Conservation (phyloP, 2,329 filamentous ascomycete species). For the Alternaria sp. region DNA sequence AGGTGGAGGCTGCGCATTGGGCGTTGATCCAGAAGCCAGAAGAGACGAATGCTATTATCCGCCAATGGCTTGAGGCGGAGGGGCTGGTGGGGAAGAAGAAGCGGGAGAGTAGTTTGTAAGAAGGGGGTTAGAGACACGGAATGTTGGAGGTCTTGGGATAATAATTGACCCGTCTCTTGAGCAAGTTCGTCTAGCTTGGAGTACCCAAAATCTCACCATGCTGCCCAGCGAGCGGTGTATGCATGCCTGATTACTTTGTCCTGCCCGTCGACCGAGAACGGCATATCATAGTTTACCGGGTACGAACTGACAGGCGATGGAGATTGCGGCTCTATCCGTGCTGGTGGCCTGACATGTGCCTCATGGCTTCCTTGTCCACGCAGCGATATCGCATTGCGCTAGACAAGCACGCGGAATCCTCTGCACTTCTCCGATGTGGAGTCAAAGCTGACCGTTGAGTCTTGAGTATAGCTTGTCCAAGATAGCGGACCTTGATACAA, state of each 20-base stretch:
- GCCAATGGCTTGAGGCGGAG: conserved; percentile 69
- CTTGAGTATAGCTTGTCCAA: background rate
- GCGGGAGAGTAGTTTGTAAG: conserved; percentile 53
- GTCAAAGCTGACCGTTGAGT: background rate
- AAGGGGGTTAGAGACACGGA: background rate
- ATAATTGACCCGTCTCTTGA: background rate
- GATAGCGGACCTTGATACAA: background rate
- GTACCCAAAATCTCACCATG: background rate
- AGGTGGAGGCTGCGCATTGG: conserved; percentile 81
- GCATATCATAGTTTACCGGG: background rate
- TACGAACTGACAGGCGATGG: background rate
- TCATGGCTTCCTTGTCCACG: background rate
- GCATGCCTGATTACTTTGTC: background rate
- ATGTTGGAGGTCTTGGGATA: background rate
- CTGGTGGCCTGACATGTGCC: conserved; percentile 1
- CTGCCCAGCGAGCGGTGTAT: background rate
- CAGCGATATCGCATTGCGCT: conserved; percentile 5
- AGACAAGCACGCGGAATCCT: background rate
- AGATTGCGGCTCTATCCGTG: conserved; percentile 17
- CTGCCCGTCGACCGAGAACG: background rate
- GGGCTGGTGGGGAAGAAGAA: conserved; percentile 46
- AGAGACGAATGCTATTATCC: conserved; percentile 73
- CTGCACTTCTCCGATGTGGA: background rate
- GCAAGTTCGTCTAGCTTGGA: background rate
- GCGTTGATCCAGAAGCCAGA: conserved; percentile 75